Evolutionary conservation across 1,284 basidiomycete species (phyloP), one percentile per base, ranked within the genome.

Genomic region (Austroboletus niveus): DNA sequence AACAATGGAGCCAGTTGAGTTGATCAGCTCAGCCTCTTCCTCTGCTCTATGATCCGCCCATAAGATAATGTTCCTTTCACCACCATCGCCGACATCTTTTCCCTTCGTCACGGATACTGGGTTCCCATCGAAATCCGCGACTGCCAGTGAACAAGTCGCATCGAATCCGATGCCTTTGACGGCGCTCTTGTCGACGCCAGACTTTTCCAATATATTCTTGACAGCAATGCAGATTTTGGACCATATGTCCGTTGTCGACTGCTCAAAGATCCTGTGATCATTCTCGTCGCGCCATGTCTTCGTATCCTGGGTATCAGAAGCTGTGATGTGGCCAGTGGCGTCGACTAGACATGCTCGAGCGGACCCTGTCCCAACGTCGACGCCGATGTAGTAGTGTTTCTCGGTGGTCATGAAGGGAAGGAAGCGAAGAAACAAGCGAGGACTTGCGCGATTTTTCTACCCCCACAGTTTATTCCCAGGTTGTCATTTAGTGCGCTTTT

Each of bases 11-110:
- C 86, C 87, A 3, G 89, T 91, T 31, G 76, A 75, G 69, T 98
- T 99, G 77, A 99, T 97, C 39, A 87, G 67, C 39, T 90, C 84
- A 0, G 96, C 95, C 69, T 99, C 94, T 60, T 87, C 80, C 71
- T 94, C 89, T 0, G 97, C 96, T 44, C 96, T 83, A 71, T 98
- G 96, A 70, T 96, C 93, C 5, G 93, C 93, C 94, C 93, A 96
- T 2, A 97, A 78, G 45, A 97, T 84, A 53, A 96, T 80, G 71
- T 97, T 92, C 54, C 90, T 79, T 59, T 91, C 85, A 4, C 42
- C 48, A 7, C 88, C 89, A 31, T 69, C 69, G 49, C 89, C 91
- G 7, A 91, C 69, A 24, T 75, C 64, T 2, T 78, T 72, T 1
- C 88, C 90, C 50, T 83, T 84, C 2, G 89, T 92, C 44, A 99